Conservation (phyloP, 352 stramenopile species). For the Thraustochytrium sp. region DNA sequence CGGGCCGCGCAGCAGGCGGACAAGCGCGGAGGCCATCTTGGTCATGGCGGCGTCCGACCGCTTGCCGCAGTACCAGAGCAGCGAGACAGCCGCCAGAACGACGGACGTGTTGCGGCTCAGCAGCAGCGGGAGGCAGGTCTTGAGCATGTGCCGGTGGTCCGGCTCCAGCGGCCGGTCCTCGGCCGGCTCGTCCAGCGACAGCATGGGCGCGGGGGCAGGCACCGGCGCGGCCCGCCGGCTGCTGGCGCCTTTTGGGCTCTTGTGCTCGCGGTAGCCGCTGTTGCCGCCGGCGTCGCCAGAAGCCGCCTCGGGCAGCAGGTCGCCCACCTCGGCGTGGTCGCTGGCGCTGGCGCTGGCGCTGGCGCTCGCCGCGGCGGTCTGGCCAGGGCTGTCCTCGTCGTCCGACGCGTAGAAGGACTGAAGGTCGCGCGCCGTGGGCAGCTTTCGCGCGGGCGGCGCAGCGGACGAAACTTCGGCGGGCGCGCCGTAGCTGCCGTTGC, state of each 20-base stretch:
- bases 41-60: constrained; percentile 72
- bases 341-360: not conserved
- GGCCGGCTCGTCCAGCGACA: too few relatives aligned
- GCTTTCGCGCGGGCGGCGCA: not conserved
- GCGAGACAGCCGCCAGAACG: constrained; percentile 87
- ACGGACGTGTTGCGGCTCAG: constrained; percentile 94
- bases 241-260: too few relatives aligned
- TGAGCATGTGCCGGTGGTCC: constrained; percentile 90
- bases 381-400: not conserved
- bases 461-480: not conserved
- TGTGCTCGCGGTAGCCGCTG: too few relatives aligned
- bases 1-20: constrained; percentile 90
- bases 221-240: too few relatives aligned
- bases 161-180: constrained; percentile 70
- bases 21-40: constrained; percentile 89
- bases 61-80: constrained; percentile 92
- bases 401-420: constrained; percentile 24
- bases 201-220: too few relatives aligned
- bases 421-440: constrained; percentile 13
- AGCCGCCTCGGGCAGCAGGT: too few relatives aligned
- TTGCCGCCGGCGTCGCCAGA: too few relatives aligned
- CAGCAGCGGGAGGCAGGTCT: constrained; percentile 87
- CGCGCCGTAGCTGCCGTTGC: too few relatives aligned
- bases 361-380: not conserved
- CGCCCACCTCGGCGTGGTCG: not conserved